These are phyloP conservation scores for Penicillium paradoxum DNA, from an alignment of 495 filamentous ascomycete species.

Conservation along the genomic window DNA sequence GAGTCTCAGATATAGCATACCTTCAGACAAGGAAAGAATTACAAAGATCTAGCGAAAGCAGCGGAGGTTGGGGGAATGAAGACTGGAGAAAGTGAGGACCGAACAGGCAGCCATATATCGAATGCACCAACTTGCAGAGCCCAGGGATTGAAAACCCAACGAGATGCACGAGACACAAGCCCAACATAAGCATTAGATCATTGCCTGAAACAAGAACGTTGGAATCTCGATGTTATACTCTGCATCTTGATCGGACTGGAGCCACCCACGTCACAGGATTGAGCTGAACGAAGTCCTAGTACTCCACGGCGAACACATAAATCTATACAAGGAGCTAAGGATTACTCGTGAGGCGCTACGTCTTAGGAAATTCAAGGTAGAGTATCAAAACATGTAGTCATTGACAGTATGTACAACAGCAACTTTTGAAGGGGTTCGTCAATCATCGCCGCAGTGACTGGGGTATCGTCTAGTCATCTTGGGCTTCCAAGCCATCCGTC, in stretches of 20 bases:
- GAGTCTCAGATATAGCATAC: neutral
- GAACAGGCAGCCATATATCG: constrained; percentile 11
- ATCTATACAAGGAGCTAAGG: too few relatives aligned
- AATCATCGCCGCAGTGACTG: constrained; percentile 31
- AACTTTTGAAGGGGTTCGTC: constrained; percentile 29
- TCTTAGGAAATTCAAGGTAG: neutral
- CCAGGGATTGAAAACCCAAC: neutral
- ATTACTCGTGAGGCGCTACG: too few relatives aligned
- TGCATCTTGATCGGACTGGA: neutral
- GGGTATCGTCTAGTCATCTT: constrained; percentile 45
- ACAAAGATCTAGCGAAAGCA: neutral
- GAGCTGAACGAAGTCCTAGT: neutral
- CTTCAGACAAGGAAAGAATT: neutral
- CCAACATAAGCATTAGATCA: neutral
- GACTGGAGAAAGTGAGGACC: neutral
- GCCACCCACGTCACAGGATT: constrained; percentile 16
- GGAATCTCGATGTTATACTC: too few relatives aligned
- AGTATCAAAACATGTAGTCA: constrained; percentile 15
- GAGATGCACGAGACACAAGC: neutral
- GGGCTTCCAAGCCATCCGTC: constrained; percentile 30
- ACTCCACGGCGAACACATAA: too few relatives aligned
- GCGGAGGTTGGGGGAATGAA: neutral
- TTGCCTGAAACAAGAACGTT: too few relatives aligned
- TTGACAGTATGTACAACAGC: constrained; percentile 28
- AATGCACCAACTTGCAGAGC: neutral